Percentiles rank a stretch among this genome's conserved stretches.
Evolutionary conservation across 139 green algal genomes (phyloP).

Genomic region (Haematococcus sp.): DNA sequence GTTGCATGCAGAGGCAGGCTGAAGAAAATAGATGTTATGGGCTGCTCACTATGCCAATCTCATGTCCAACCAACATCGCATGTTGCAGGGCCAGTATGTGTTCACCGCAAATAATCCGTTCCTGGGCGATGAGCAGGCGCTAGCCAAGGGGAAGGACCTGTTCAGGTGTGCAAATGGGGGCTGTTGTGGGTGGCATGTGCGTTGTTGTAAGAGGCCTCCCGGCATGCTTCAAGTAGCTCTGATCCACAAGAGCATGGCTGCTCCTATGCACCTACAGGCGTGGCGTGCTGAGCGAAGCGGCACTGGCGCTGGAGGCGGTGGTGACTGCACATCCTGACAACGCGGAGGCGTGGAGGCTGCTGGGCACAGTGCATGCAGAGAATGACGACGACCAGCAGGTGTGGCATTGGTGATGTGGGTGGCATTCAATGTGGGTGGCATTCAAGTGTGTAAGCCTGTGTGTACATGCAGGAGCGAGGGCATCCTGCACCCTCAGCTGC

Average conservation of each 20-base stretch:
- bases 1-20: too few species aligned
- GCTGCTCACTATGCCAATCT: too few species aligned
- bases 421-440: slow-evolving; percentile 95
- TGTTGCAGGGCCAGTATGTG: slow-evolving; percentile 59
- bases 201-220: too few species aligned
- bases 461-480: too few species aligned
- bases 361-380: slow-evolving; percentile 95
- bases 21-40: too few species aligned
- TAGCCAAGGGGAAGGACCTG: slow-evolving; percentile 76
- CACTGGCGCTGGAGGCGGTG: slow-evolving; percentile 93
- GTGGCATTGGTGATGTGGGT: neutral
- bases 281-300: slow-evolving; percentile 88
- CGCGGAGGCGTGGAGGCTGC: slow-evolving; percentile 88
- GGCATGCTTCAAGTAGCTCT: too few species aligned
- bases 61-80: neutral
- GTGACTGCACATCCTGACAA: slow-evolving; percentile 70
- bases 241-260: too few species aligned
- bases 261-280: too few species aligned
- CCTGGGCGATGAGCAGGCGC: slow-evolving; percentile 66
- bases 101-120: slow-evolving; percentile 90
- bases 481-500: too few species aligned
- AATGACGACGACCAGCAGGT: slow-evolving; percentile 96
- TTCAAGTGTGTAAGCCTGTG: slow-evolving; percentile 27
- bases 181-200: too few species aligned
- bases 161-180: slow-evolving; percentile 47